Evolutionary conservation across 1,284 basidiomycete genomes (phyloP), one percentile per base, ranked within the genome.

Genomic region (Golubevia sp.): DNA sequence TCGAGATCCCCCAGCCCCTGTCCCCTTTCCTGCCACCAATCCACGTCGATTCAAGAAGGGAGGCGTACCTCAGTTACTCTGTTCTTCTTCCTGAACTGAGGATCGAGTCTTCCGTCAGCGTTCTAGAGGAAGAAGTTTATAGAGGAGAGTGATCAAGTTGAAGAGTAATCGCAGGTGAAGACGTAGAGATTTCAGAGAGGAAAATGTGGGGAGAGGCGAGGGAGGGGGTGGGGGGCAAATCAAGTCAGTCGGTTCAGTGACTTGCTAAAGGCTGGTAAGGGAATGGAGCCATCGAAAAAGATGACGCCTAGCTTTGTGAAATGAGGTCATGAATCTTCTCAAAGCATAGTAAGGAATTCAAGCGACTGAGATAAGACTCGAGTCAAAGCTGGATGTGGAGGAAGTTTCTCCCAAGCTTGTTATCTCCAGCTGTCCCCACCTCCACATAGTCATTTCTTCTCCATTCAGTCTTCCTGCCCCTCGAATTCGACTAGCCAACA

Each of bases 41-140:
- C 51, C 58, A 38, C 26, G 48, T n/a, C 56, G n/a, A 27, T 8
- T 18, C 26, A 11, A n/a, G 24, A 21, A 20, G n/a, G 15, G 55
- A n/a, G 64, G 77, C 71, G 66, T 68, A 77, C 72, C 71, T 81
- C 76, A 58, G 77, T 80, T 58, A 73, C 77, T 56, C 74, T 69
- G 64, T 75, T 78, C 70, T 81, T 81, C 70, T 81, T 81, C 61
- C 74, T 63, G 62, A 76, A 75, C 59, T 73, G 63, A 25, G 73
- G 77, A 64, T 80, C 73, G 60, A 78, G 67, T 52, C 69, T 69
- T 63, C 64, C 67, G 44, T 59, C 61, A 51, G 44, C 58, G 18
- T 51, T 53, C 55, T 56, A 13, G 8, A 27, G 27, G 25, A 15
- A 30, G 24, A 21, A 18, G 26, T 24, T 13, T 8, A n/a, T 30